Evolutionary conservation across 2,329 filamentous ascomycete species (phyloP).

Genomic region (Scleromitrula shiraiana): DNA sequence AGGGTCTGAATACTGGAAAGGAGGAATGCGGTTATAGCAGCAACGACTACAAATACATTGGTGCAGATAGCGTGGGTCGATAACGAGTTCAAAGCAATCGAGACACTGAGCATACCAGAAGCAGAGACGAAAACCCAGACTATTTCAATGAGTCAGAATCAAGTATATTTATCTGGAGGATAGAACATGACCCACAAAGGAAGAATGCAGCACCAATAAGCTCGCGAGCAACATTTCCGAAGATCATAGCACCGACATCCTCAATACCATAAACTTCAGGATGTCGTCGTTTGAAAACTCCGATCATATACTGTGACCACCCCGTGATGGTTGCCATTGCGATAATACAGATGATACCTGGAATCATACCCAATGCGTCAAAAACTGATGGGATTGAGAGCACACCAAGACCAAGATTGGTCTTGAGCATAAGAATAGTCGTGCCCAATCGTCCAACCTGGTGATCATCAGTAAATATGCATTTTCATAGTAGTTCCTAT

Average conservation of each 20-base stretch:
- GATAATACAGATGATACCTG: constrained; percentile 35
- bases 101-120: constrained; percentile 7
- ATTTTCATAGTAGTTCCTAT: not conserved
- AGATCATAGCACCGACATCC: constrained; percentile 2
- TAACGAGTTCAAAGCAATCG: constrained; percentile 44
- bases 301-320: constrained; percentile 44
- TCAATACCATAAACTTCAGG: constrained; percentile 37
- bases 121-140: constrained; percentile 27
- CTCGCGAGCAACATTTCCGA: not conserved
- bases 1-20: constrained; percentile 49
- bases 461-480: not conserved
- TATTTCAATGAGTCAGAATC: constrained; percentile 27
- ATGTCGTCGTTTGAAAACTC: constrained; percentile 33
- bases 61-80: constrained; percentile 51
- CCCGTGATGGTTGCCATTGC: constrained; percentile 32
- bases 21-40: constrained; percentile 40
- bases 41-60: constrained; percentile 48
- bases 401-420: constrained; percentile 34
- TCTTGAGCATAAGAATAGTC: constrained; percentile 32
- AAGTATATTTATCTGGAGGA: constrained; percentile 49
- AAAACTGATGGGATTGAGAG: constrained; percentile 35
- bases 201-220: constrained; percentile 1
- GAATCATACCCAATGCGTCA: constrained; percentile 34
- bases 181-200: not conserved
- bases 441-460: not conserved